These are phyloP conservation scores for Coniochaeta hoffmannii DNA, from an alignment of 2,329 filamentous ascomycete genomes.

Conservation along the genomic window DNA sequence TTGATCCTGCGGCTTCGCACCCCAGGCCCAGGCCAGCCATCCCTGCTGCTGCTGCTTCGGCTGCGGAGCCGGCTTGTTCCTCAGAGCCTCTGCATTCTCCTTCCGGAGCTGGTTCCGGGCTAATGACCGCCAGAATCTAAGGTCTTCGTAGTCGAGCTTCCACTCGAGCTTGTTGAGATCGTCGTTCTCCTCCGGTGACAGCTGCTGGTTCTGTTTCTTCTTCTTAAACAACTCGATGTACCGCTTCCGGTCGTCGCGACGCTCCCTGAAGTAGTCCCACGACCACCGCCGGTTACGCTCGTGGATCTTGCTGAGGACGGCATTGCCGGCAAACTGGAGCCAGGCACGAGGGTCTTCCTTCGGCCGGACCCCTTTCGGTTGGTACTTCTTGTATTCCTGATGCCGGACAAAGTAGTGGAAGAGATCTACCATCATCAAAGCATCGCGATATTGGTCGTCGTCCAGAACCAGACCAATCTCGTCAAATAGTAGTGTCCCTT, in stretches of 20 bases:
- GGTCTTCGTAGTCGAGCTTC: conserved; percentile 88
- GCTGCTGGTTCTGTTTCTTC: conserved; percentile 66
- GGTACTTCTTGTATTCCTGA: conserved; percentile 90
- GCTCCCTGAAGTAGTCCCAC: conserved; percentile 91
- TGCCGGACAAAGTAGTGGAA: conserved; percentile 98
- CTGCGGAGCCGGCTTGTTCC: conserved; percentile 42
- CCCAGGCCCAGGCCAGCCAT: conserved; percentile 92
- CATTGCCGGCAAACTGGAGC: conserved; percentile 84
- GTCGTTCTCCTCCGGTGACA: conserved; percentile 62
- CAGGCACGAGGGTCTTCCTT: conserved; percentile 90
- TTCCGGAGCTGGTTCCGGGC: conserved; percentile 92
- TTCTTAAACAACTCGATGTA: conserved; percentile 98
- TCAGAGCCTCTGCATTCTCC: conserved; percentile 86
- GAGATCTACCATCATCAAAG: conserved; percentile 93
- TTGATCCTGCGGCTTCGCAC: conserved; percentile 46
- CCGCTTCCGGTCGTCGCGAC: conserved; percentile 76
- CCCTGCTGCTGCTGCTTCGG: conserved; percentile 63
- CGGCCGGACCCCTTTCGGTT: conserved; percentile 71
- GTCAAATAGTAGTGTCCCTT: conserved; percentile 86
- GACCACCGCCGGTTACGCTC: conserved; percentile 90
- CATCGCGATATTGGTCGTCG: conserved; percentile 94
- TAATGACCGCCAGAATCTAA: conserved; percentile 93
- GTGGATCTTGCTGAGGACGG: conserved; percentile 88
- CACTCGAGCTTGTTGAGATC: conserved; percentile 72
- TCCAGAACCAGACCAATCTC: conserved; percentile 98